Evolutionary conservation across 768 basidiomycete genomes (phyloP), one percentile per base, ranked within the genome.

Genomic region (Russula sp.): DNA sequence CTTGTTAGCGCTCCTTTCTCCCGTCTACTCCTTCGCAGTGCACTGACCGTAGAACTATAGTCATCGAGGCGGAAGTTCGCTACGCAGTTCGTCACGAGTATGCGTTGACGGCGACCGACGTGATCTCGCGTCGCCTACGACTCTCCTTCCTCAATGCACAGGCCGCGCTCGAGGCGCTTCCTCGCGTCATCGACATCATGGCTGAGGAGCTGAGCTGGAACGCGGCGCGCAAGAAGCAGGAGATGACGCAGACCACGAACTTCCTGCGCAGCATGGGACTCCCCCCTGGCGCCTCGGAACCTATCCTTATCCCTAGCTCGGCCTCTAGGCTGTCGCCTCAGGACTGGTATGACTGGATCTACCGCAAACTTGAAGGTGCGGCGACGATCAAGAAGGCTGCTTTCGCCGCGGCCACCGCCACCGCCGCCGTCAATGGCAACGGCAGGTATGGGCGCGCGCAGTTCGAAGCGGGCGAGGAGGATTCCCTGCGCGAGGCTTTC

Each of bases 121-220:
- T 98, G 67, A 84, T 98, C 70, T 91, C 92, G 1, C 87, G 96
- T 0, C 87, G 95, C 61, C 89, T 90, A 10, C 88, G 96, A n/a
- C 81, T 99, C 34, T 86, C 90, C 8, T 98, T 98, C 82, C 84
- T 98, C 67, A 94, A 97, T 72, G 88, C 86, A 0, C 86, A 87
- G 60, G 89, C 88, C 1, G 87, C 96, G 0, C 81, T 95, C 36
- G 84, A 87, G 34, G 84, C 88, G 0, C 84, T 99, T 54, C 94
- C 95, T 3, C 81, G 81, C 35, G 87, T 99, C 52, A 85, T 96
- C 63, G 90, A 92, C 60, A 88, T 97, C 72, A 96, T 98, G 93
- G 82, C 83, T 5, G 81, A 81, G 16, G 93, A 98, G 70, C 80
- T 95, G 7, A 77, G 79, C 13, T 99, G 96, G 96, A 79, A 80